Evolutionary conservation across 2,329 filamentous ascomycete species (phyloP).

Genomic region (Colletotrichum musicola): DNA sequence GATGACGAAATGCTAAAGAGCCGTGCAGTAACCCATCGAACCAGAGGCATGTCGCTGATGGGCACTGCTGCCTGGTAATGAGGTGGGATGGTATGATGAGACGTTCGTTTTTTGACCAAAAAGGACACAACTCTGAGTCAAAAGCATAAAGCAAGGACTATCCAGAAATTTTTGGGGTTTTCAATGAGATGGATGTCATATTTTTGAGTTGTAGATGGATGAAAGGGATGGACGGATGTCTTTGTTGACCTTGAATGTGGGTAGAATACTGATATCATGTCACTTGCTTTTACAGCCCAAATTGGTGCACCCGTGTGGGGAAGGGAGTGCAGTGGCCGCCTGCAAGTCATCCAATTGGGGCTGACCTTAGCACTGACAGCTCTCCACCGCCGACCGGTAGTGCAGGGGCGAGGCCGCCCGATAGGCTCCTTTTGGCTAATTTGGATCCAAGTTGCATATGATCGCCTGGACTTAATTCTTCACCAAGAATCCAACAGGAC

Average conservation of each 20-base stretch:
- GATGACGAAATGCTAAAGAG: constrained; percentile 2
- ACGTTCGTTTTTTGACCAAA: neutral
- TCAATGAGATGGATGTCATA: constrained; percentile 13
- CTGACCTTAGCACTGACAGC: constrained; percentile 30
- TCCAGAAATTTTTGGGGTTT: neutral
- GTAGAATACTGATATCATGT: neutral
- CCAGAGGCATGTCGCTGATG: constrained; percentile 27
- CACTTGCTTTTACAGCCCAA: constrained; percentile 12
- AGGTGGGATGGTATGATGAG: neutral
- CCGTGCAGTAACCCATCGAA: constrained; percentile 12
- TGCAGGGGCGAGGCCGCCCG: neutral
- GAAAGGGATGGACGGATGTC: constrained; percentile 24
- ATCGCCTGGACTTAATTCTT: constrained; percentile 10
- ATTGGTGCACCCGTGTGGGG: constrained; percentile 21
- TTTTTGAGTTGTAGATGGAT: constrained; percentile 8
- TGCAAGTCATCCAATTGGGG: constrained; percentile 34
- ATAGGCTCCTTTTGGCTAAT: constrained; percentile 8
- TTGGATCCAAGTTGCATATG: constrained; percentile 14
- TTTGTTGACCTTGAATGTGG: constrained; percentile 7
- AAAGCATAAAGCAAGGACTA: neutral
- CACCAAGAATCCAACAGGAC: neutral
- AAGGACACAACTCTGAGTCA: neutral
- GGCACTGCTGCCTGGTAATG: constrained; percentile 13
- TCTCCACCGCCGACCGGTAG: neutral
- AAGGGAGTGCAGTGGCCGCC: constrained; percentile 22